Evolutionary conservation across 768 basidiomycete genomes (phyloP).

Genomic region (Coprinopsis marcescibilis): DNA sequence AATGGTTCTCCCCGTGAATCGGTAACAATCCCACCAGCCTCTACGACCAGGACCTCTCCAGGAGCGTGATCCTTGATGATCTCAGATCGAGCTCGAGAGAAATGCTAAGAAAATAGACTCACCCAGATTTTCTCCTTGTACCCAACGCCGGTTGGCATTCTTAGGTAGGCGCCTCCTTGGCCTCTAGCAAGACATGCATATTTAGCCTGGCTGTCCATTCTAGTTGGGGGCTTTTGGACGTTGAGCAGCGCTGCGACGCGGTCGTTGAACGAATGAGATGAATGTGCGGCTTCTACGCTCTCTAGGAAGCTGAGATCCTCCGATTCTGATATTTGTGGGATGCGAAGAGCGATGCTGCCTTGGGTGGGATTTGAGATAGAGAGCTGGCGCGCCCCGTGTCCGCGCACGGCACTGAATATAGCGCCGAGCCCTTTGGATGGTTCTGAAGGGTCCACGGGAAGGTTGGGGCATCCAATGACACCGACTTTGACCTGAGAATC

Average conservation of each 20-base stretch:
- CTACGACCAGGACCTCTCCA: constrained; percentile 76
- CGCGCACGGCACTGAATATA: constrained; percentile 82
- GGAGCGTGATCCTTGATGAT: constrained; percentile 89
- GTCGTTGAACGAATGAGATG: constrained; percentile 81
- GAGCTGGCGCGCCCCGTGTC: constrained; percentile 78
- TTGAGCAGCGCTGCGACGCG: constrained; percentile 62
- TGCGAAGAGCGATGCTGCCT: constrained; percentile 35
- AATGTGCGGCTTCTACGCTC: constrained; percentile 88
- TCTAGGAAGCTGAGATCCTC: constrained; percentile 70
- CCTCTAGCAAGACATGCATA: constrained; percentile 84
- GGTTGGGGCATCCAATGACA: constrained; percentile 90
- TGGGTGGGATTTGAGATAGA: constrained; percentile 17
- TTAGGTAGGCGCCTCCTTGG: constrained; percentile 76
- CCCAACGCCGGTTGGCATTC: constrained; percentile 71
- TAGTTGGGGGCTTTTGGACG: constrained; percentile 57
- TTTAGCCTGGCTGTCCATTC: constrained; percentile 98
- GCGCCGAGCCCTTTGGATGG: constrained; percentile 66
- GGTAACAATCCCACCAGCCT: constrained; percentile 85
- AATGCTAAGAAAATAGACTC: constrained; percentile 14
- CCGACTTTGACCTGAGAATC: constrained; percentile 76
- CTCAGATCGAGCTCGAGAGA: constrained; percentile 1
- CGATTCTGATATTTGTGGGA: constrained; percentile 40
- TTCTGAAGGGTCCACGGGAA: constrained; percentile 50
- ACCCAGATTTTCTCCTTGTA: constrained; percentile 98
- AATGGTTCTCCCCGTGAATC: constrained; percentile 76